Evolutionary conservation across 169 alveolate genomes (phyloP).

Genomic region (Cardiosporidium cionae): DNA sequence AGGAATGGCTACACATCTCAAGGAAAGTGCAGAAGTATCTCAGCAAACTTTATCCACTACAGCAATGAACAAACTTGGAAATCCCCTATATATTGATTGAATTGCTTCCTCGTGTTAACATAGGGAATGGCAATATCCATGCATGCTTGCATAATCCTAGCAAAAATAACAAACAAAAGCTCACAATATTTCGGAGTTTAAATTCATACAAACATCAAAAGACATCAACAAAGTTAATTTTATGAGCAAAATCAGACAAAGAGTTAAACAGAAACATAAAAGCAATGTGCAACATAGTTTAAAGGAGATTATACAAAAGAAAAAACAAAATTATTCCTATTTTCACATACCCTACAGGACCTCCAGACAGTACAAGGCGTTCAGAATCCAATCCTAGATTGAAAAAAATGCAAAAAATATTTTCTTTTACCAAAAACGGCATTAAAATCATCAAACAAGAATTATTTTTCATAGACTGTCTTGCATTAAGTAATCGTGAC

Average conservation of each 20-base stretch:
- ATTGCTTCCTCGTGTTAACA: constrained; percentile 53
- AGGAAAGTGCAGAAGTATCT: too few species aligned
- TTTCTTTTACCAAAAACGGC: too few species aligned
- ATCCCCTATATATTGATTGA: constrained; percentile 52
- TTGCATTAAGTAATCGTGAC: too few species aligned
- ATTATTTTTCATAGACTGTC: too few species aligned
- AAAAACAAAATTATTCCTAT: too few species aligned
- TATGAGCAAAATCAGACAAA: neutral
- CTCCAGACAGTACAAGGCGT: constrained; percentile 65
- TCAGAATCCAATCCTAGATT: constrained; percentile 64
- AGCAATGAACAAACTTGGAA: constrained; percentile 35
- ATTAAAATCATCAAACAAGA: too few species aligned
- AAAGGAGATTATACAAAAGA: too few species aligned
- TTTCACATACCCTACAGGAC: constrained; percentile 77
- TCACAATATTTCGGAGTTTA: neutral
- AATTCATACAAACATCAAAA: neutral
- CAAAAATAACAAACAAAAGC: neutral
- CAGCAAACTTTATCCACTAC: too few species aligned
- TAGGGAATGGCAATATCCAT: constrained; percentile 53
- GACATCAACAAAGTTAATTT: neutral
- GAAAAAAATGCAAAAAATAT: neutral
- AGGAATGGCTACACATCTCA: too few species aligned
- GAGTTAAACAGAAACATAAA: neutral
- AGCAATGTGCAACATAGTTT: neutral
- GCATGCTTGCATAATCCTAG: constrained; percentile 56